These are phyloP conservation scores for Daldinia concentrica DNA, from an alignment of 495 filamentous ascomycete species.

Conservation along the genomic window DNA sequence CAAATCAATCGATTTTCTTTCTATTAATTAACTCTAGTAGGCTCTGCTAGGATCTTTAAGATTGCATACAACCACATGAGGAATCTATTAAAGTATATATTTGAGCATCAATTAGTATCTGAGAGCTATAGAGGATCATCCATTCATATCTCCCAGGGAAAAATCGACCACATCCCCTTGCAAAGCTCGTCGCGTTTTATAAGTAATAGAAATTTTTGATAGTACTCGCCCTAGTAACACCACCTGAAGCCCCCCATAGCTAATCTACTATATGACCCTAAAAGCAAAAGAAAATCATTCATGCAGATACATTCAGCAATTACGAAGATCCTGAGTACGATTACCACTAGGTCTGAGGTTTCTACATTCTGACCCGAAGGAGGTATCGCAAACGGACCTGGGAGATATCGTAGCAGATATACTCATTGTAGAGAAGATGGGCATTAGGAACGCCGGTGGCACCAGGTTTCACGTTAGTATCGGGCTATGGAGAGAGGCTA, in stretches of 20 bases:
- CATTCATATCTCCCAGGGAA: neutral
- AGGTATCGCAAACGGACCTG: constrained; percentile 84
- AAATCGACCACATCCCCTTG: neutral
- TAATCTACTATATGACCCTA: neutral
- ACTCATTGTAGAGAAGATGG: constrained; percentile 70
- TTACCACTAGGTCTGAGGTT: constrained; percentile 2
- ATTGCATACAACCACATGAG: neutral
- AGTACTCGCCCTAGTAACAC: neutral
- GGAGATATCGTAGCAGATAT: constrained; percentile 80
- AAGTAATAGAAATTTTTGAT: neutral
- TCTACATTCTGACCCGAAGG: constrained; percentile 68
- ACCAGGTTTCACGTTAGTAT: constrained; percentile 51
- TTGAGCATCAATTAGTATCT: neutral
- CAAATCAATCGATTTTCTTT: too few species aligned
- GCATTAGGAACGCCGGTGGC: constrained; percentile 48
- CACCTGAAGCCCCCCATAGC: neutral
- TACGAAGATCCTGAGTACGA: neutral
- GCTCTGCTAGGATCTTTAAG: neutral
- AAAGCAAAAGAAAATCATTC: neutral
- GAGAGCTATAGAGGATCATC: neutral
- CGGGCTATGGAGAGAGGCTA: constrained; percentile 51
- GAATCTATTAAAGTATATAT: neutral
- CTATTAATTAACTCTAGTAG: too few species aligned
- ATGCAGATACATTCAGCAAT: neutral
- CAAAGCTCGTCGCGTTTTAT: neutral